Evolutionary conservation across 805 yeast species (phyloP).

Genomic region (Cyberlindnera americana): DNA sequence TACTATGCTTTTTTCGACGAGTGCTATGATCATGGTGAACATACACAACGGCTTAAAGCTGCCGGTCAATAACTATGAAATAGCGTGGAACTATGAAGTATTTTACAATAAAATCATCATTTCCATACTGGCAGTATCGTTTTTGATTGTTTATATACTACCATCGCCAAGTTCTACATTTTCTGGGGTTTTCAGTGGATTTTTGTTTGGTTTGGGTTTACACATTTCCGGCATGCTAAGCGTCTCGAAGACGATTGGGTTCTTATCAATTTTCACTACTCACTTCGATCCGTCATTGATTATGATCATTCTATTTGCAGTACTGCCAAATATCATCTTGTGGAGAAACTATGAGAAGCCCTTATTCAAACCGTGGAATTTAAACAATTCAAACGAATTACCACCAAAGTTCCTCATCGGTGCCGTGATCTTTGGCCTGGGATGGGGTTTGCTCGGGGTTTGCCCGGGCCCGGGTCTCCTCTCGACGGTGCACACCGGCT

Average conservation of each 20-base stretch:
- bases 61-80: too few species aligned
- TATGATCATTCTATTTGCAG: constrained; percentile 40
- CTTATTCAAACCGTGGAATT: too few species aligned
- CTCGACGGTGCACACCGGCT: constrained; percentile 19
- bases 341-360: too few species aligned
- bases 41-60: too few species aligned
- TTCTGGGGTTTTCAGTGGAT: constrained; percentile 29
- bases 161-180: too few species aligned
- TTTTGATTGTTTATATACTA: constrained; percentile 23
- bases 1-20: constrained; percentile 34
- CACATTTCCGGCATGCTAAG: constrained; percentile 44
- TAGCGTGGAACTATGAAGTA: constrained; percentile 7
- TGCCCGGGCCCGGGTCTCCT: constrained; percentile 53
- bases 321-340: constrained; percentile 41
- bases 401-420: constrained; percentile 37
- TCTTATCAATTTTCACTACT: constrained; percentile 35
- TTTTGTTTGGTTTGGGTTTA: constrained; percentile 44
- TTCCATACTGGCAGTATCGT: constrained; percentile 6
- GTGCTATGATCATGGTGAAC: constrained; percentile 31
- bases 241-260: constrained; percentile 43
- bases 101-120: constrained; percentile 3
- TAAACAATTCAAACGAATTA: constrained; percentile 25
- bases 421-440: constrained; percentile 43
- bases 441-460: constrained; percentile 50
- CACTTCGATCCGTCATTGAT: constrained; percentile 45